These are phyloP conservation scores for Bolboschoenoplectus hybrid DNA, from an alignment of 202 grass and related monocot genomes.

Conservation along the genomic window DNA sequence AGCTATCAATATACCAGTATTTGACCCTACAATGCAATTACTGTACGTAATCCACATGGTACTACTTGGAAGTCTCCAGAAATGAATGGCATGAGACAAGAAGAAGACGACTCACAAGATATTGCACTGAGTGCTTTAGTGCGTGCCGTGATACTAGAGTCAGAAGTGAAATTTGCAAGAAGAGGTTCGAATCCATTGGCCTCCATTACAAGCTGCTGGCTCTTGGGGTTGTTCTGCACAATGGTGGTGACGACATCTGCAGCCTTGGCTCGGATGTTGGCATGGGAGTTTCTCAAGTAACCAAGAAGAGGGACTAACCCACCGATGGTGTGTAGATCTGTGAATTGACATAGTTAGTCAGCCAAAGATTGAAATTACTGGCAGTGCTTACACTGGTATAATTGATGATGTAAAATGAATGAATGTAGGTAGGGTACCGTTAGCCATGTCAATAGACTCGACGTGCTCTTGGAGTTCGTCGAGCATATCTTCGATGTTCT, in stretches of 20 bases:
- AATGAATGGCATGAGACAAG: background rate
- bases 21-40: background rate
- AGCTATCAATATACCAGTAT: background rate
- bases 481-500: constrained; percentile 86
- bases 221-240: constrained; percentile 94
- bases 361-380: background rate
- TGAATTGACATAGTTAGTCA: background rate
- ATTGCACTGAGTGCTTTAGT: constrained; percentile 95
- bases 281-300: constrained; percentile 76
- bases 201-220: constrained; percentile 86
- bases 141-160: constrained; percentile 61
- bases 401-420: background rate
- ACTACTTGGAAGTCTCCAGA: background rate
- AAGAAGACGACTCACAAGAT: constrained; percentile 59
- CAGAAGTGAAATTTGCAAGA: constrained; percentile 75
- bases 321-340: constrained; percentile 88
- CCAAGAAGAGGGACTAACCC: constrained; percentile 83
- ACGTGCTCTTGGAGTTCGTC: constrained; percentile 82
- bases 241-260: constrained; percentile 83
- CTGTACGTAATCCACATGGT: background rate
- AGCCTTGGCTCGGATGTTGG: constrained; percentile 85
- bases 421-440: constrained; percentile 43
- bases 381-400: background rate
- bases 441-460: constrained; percentile 85
- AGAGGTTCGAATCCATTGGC: constrained; percentile 80